Conservation (phyloP, 2,329 filamentous ascomycete genomes). For the Scytalidium lignicola region DNA sequence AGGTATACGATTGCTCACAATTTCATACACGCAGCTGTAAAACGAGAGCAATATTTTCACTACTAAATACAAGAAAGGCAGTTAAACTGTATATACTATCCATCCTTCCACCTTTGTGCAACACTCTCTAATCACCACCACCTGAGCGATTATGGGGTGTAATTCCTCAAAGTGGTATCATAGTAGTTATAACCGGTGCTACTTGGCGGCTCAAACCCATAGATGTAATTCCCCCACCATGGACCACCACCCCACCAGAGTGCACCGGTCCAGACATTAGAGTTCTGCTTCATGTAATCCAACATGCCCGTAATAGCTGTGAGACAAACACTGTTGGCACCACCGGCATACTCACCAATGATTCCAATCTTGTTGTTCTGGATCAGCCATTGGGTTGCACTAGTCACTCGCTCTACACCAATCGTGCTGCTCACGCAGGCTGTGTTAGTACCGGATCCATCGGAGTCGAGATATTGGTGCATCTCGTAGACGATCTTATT, state of each 20-base stretch:
- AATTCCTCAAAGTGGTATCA: not conserved
- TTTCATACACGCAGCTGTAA: too few relatives aligned
- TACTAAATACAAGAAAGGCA: too few relatives aligned
- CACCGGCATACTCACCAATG: constrained; percentile 47
- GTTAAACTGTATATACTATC: not conserved
- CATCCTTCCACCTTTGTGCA: not conserved
- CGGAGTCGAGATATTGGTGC: constrained; percentile 53
- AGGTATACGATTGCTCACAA: too few relatives aligned
- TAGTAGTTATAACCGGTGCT: constrained; percentile 34
- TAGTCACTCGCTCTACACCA: constrained; percentile 40
- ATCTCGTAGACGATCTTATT: constrained; percentile 52
- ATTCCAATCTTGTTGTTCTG: constrained; percentile 44
- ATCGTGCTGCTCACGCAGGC: constrained; percentile 45
- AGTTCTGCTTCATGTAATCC: constrained; percentile 39
- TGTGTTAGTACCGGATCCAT: constrained; percentile 42
- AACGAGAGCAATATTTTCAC: too few relatives aligned
- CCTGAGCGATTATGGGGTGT: not conserved
- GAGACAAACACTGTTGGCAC: constrained; percentile 41
- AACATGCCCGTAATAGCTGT: constrained; percentile 42
- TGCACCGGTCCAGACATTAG: constrained; percentile 40
- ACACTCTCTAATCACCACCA: not conserved
- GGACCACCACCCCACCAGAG: constrained; percentile 45
- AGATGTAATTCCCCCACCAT: constrained; percentile 44
- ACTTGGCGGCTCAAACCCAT: constrained; percentile 41
- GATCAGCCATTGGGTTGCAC: constrained; percentile 46